These are phyloP conservation scores for Talaromyces funiculosus DNA, from an alignment of 2,329 filamentous ascomycete species.

Conservation along the genomic window DNA sequence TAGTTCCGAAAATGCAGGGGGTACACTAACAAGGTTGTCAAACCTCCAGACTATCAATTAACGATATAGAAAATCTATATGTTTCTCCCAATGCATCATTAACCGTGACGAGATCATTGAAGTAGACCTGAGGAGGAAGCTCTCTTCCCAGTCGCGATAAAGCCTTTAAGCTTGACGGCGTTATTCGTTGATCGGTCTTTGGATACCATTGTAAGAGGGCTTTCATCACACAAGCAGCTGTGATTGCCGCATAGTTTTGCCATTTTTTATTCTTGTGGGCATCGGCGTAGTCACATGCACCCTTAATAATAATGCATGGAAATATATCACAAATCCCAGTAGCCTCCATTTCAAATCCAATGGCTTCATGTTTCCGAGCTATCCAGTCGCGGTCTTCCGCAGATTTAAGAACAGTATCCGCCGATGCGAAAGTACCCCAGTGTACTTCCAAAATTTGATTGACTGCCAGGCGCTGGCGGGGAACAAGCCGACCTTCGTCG, in stretches of 20 bases:
- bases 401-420: conserved; percentile 4
- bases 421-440: not conserved
- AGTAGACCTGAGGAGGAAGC: not conserved
- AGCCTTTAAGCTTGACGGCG: too few relatives aligned
- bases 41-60: conserved; percentile 4
- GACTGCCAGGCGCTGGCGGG: not conserved
- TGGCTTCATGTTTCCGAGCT: not conserved
- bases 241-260: not conserved
- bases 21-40: not conserved
- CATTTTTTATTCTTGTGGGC: not conserved
- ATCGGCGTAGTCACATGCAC: not conserved
- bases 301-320: not conserved
- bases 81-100: not conserved
- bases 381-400: conserved; percentile 1
- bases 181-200: not conserved
- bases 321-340: conserved; percentile 20
- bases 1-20: not conserved
- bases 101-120: not conserved
- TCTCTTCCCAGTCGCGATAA: too few relatives aligned
- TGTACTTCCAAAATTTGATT: not conserved
- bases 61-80: not conserved
- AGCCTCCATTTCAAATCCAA: conserved; percentile 27
- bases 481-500: not conserved
- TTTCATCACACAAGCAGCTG: not conserved
- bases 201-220: not conserved